Percentiles rank a stretch among this genome's conserved stretches.
Evolutionary conservation across 129 eudicot genomes (phyloP).

Genomic region (sunflower (Helianthus annuus)): HanXRQr2.0-SUNRISE NC_035439.2:141781889-141782388

Average conservation of each 20-base stretch:
- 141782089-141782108: conserved; percentile 40
- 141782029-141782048: conserved; percentile 29
- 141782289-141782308: no score
- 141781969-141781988: conserved; percentile 1
- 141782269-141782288: neutral
- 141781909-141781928: conserved; percentile 24
- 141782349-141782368: no score
- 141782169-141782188: conserved; percentile 46
- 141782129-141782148: conserved; percentile 46
- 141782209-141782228: conserved; percentile 64
- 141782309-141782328: no score
- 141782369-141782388: no score
- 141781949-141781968: conserved; percentile 54
- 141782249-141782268: neutral
- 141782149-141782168: conserved; percentile 24
- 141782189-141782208: conserved; percentile 59
- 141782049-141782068: conserved; percentile 33
- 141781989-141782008: conserved; percentile 27
- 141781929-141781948: conserved; percentile 41
- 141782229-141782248: conserved; percentile 14
- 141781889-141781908: conserved; percentile 33
- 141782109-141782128: conserved; percentile 37
- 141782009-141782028: conserved; percentile 57
- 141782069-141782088: conserved; percentile 40
- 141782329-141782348: no score